These are phyloP conservation scores for Flaveria robusta DNA, from an alignment of 129 eudicot genomes.

Conservation along the genomic window DNA sequence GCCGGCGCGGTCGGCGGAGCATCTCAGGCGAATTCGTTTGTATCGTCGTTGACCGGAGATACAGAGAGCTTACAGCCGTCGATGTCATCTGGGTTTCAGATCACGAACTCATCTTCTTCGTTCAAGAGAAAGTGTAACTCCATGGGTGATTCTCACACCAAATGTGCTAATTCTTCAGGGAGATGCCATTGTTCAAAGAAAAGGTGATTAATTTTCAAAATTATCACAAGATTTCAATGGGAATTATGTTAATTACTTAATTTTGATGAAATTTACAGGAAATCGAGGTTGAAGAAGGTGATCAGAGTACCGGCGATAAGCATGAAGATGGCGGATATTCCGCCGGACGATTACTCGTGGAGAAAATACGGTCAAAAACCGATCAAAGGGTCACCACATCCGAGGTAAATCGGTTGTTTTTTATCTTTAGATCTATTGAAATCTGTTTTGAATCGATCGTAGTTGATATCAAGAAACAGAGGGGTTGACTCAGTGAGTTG, in stretches of 20 bases:
- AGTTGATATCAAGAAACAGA: slow-evolving; percentile 25
- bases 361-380: slow-evolving; percentile 98
- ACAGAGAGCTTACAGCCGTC: slow-evolving; percentile 76
- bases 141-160: slow-evolving; percentile 64
- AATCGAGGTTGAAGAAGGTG: slow-evolving; percentile 75
- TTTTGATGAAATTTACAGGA: slow-evolving; percentile 37
- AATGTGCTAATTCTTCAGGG: slow-evolving; percentile 70
- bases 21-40: slow-evolving; percentile 52
- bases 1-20: slow-evolving; percentile 26
- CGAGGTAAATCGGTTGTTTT: slow-evolving; percentile 50
- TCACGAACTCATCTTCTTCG: slow-evolving; percentile 78
- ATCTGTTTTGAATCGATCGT: not conserved
- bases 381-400: slow-evolving; percentile 97
- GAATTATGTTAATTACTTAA: too few relatives aligned
- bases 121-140: slow-evolving; percentile 88
- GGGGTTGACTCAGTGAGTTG: slow-evolving; percentile 31
- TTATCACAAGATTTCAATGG: too few relatives aligned
- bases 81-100: slow-evolving; percentile 91
- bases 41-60: slow-evolving; percentile 77
- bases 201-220: slow-evolving; percentile 43
- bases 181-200: slow-evolving; percentile 97
- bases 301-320: slow-evolving; percentile 93
- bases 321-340: slow-evolving; percentile 92
- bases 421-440: not conserved
- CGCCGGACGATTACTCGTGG: slow-evolving; percentile 98